Conservation (phyloP, 306 rosid species). For the Pterocarpus santalinus region DNA sequence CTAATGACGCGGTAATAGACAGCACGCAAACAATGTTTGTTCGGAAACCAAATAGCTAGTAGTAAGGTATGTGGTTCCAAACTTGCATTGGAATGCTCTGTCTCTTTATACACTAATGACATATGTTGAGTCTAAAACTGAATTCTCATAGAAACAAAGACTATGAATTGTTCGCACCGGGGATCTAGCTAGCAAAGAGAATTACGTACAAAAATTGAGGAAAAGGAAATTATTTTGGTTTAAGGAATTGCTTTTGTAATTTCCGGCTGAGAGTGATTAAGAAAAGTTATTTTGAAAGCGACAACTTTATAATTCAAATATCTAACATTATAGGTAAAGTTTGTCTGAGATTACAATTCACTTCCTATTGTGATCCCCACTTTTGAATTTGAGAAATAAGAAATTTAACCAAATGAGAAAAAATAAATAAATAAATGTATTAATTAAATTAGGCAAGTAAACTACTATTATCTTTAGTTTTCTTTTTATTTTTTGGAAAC, state of each 20-base stretch:
- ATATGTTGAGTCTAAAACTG: constrained; percentile 13
- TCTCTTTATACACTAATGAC: constrained; percentile 22
- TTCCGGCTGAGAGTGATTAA: too few species aligned
- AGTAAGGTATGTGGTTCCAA: constrained; percentile 18
- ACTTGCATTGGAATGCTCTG: background rate
- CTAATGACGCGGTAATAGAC: background rate
- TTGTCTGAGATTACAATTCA: too few species aligned
- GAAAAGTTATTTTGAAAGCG: too few species aligned
- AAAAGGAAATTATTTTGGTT: too few species aligned
- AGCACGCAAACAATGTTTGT: too few species aligned
- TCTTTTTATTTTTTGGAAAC: background rate
- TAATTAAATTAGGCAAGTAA: background rate
- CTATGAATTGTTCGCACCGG: background rate
- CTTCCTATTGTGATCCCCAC: too few species aligned
- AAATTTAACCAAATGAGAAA: background rate
- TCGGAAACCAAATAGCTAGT: background rate
- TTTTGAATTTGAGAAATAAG: background rate
- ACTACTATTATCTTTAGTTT: constrained; percentile 5
- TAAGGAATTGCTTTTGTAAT: too few species aligned
- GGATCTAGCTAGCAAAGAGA: too few species aligned
- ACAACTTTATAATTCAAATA: too few species aligned
- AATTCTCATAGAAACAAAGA: background rate
- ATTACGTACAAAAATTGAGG: too few species aligned
- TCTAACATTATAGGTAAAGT: too few species aligned
- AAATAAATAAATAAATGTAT: too few species aligned